Conservation (phyloP, 2,329 filamentous ascomycete genomes). For the Arachnomyces sp. region DNA sequence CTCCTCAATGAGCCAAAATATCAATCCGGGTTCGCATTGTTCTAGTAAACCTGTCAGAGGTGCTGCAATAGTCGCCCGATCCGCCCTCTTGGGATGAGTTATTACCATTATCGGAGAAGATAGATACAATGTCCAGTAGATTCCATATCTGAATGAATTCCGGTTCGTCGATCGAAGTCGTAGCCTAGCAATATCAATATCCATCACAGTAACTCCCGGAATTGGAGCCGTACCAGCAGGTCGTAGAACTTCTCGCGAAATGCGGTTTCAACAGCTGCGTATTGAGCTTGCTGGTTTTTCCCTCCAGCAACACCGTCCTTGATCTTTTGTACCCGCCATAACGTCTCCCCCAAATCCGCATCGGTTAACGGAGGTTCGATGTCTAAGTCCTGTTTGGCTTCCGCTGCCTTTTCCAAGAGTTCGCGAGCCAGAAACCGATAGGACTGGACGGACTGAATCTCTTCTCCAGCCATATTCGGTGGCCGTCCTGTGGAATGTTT, state of each 20-base stretch:
- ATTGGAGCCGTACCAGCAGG: constrained; percentile 56
- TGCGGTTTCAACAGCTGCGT: constrained; percentile 72
- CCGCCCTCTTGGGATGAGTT: neutral
- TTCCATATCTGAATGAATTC: constrained; percentile 85
- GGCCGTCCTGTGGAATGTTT: neutral
- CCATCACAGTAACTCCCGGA: neutral
- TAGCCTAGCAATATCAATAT: constrained; percentile 46
- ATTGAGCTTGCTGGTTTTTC: constrained; percentile 46
- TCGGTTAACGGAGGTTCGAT: constrained; percentile 71
- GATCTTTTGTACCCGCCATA: constrained; percentile 21
- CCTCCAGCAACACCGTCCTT: constrained; percentile 30
- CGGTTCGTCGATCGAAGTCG: constrained; percentile 65
- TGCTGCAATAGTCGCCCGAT: constrained; percentile 1
- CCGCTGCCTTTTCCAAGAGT: constrained; percentile 52
- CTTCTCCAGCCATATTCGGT: constrained; percentile 24
- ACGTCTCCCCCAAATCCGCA: constrained; percentile 42
- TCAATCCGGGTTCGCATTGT: constrained; percentile 65
- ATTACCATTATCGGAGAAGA: constrained; percentile 73
- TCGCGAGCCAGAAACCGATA: constrained; percentile 48
- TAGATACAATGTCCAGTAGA: constrained; percentile 80
- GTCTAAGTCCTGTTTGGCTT: constrained; percentile 49
- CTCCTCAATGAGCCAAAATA: constrained; percentile 89
- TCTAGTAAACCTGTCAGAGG: constrained; percentile 28
- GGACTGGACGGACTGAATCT: constrained; percentile 28
- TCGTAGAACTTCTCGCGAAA: constrained; percentile 72